Evolutionary conservation across 1,139 yeast species (phyloP).

Genomic region (Magnusiomyces fungicola): DNA sequence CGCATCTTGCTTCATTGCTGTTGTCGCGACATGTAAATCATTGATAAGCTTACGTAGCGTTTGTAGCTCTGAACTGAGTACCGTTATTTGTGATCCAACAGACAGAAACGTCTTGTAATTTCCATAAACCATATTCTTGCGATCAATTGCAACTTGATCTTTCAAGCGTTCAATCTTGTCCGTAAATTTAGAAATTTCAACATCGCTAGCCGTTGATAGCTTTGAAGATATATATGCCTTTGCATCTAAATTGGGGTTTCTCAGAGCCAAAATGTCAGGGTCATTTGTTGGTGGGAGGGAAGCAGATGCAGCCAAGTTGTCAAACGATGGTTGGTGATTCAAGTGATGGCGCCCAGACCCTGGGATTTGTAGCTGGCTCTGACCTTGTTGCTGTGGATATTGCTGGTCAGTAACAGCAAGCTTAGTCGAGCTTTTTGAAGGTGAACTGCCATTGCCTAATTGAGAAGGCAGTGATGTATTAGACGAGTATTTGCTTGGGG

Average conservation of each 20-base stretch:
- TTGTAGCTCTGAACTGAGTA: slow-evolving; percentile 58
- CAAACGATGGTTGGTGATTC: not conserved
- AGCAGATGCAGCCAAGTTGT: not conserved
- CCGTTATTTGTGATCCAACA: slow-evolving; percentile 57
- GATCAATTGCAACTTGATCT: slow-evolving; percentile 50
- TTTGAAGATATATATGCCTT: slow-evolving; percentile 46
- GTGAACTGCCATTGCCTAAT: no score
- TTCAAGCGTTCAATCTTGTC: slow-evolving; percentile 49
- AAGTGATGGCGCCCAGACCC: not conserved
- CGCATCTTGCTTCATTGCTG: slow-evolving; percentile 65
- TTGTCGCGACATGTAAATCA: slow-evolving; percentile 55
- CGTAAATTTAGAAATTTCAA: slow-evolving; percentile 66
- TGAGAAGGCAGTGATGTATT: no score
- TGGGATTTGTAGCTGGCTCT: not conserved
- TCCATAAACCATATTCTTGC: slow-evolving; percentile 57
- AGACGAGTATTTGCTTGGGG: slow-evolving; percentile 1
- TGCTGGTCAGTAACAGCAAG: no score
- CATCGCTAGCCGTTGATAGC: slow-evolving; percentile 59
- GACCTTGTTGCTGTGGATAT: not conserved
- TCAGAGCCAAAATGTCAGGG: slow-evolving; percentile 1
- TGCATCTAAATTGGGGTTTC: slow-evolving; percentile 35
- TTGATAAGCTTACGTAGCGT: slow-evolving; percentile 52
- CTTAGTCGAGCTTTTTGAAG: no score
- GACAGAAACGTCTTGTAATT: slow-evolving; percentile 67
- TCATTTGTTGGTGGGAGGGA: not conserved